Evolutionary conservation across 2,329 filamentous ascomycete species (phyloP), one percentile per base, ranked within the genome.

Genomic region (Colletotrichum sidae): DNA sequence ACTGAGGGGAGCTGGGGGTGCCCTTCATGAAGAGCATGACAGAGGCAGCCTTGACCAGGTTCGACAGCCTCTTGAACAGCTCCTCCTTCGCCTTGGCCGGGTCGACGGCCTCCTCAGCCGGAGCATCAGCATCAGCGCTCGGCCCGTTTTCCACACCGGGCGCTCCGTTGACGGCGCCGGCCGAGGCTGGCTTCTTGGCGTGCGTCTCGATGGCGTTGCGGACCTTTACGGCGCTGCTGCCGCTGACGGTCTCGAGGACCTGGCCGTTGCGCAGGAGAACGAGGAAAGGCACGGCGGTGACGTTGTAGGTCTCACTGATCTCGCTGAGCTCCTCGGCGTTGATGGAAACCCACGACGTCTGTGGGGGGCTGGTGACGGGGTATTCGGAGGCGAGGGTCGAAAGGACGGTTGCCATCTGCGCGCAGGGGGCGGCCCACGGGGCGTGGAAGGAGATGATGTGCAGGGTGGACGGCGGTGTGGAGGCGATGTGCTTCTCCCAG

Each of bases 11-110:
- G 69, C 90, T 92, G 0, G 94, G 94, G 3, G 93, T 96, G n/a
- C 94, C 94, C 82, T 97, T 97, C 93, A 97, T 97, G 80, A 99
- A 99, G 35, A 99, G 84, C 96, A 99, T 99, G 38, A 99, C 94
- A 0, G 94, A 93, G 38, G 96, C 95, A 6, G 96, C 96, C 82
- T 95, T 97, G 70, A 98, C 95, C 41, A 99, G 85, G 71, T 96
- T 92, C 17, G 81, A 86, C 42, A 99, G 83, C 38, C 95, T 86
- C 77, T 91, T 90, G 78, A 93, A 90, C 58, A 99, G 82, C 70
- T 96, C 94, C 77, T 97, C 93, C 80, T 95, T 95, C 54, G 86
- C 85, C 77, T 89, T 85, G 15, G 72, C 73, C 8, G 74, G 71
- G 49, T 78, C 76, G 9, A 76, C 75, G 2, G 80, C 79, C 68